phyloP scores from a whole-genome alignment of 306 rosid species.

The Cajanus cajan region DNA sequence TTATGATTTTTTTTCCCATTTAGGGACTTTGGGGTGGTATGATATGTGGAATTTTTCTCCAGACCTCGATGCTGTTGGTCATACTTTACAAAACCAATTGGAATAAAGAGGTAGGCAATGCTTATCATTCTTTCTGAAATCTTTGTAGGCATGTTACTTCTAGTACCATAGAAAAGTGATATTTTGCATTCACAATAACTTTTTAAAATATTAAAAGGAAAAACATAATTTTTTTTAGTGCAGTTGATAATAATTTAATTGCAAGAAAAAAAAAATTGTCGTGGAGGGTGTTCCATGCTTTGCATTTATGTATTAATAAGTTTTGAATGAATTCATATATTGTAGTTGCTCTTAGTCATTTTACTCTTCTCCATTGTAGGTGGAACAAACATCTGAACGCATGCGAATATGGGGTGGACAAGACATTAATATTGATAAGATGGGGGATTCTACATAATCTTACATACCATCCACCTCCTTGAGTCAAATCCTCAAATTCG shows the following conservation, averaged over 20 bases:
- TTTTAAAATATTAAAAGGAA: slow-evolving; percentile 4
- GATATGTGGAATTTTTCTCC: slow-evolving; percentile 47
- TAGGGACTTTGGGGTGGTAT: slow-evolving; percentile 59
- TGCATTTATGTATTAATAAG: not conserved
- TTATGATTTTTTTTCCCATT: not conserved
- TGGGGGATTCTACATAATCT: slow-evolving; percentile 26
- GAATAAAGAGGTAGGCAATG: slow-evolving; percentile 45
- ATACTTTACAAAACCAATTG: slow-evolving; percentile 47
- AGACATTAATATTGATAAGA: slow-evolving; percentile 11
- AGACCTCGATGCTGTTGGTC: slow-evolving; percentile 34
- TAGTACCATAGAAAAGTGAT: slow-evolving; percentile 8
- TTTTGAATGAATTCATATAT: slow-evolving; percentile 11
- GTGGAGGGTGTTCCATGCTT: slow-evolving; percentile 11
- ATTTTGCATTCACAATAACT: not conserved
- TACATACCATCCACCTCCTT: not conserved
- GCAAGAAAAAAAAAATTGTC: not conserved
- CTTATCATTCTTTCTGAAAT: not conserved
- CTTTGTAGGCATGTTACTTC: not conserved
- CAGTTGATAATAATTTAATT: not conserved
- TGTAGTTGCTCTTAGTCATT: not conserved
- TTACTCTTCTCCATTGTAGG: slow-evolving; percentile 21
- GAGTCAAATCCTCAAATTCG: not conserved
- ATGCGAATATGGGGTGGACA: slow-evolving; percentile 45
- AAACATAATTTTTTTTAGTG: not conserved
- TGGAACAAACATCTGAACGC: slow-evolving; percentile 40